Evolutionary conservation across 2,329 filamentous ascomycete genomes (phyloP).

Genomic region (Stachybotrys echinatus): DNA sequence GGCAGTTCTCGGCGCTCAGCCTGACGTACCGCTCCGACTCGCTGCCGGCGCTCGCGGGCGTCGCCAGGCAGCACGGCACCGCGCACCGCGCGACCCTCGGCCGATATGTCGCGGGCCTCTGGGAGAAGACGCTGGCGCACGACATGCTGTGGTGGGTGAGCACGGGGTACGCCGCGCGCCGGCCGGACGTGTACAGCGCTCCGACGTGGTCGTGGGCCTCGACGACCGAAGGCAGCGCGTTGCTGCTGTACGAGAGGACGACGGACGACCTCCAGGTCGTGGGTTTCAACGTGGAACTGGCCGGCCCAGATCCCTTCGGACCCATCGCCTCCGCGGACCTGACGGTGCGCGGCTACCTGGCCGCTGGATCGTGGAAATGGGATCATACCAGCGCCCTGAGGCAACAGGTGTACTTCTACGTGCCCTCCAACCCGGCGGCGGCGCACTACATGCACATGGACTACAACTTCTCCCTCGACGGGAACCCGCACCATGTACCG

Average conservation of each 20-base stretch:
- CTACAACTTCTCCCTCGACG: constrained; percentile 1
- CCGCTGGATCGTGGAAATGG: constrained; percentile 2
- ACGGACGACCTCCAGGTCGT: constrained; percentile 2
- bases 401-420: background rate
- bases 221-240: constrained; percentile 1
- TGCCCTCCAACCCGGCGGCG: background rate
- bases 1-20: constrained; percentile 4
- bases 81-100: constrained; percentile 1
- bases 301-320: constrained; percentile 4
- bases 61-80: constrained; percentile 6
- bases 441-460: constrained; percentile 2
- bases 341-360: constrained; percentile 1
- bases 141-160: constrained; percentile 5
- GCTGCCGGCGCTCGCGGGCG: constrained; percentile 5
- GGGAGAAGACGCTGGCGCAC: constrained; percentile 3
- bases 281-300: background rate
- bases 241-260: background rate
- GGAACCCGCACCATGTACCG: background rate
- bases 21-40: constrained; percentile 5
- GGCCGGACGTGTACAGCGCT: background rate
- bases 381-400: background rate
- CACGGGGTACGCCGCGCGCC: constrained; percentile 1
- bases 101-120: constrained; percentile 6
- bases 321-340: constrained; percentile 2
- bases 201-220: constrained; percentile 6